phyloP scores from a whole-genome alignment of 225 moss, liverwort and hornwort genomes.

The Physcomitrium patens region DNA sequence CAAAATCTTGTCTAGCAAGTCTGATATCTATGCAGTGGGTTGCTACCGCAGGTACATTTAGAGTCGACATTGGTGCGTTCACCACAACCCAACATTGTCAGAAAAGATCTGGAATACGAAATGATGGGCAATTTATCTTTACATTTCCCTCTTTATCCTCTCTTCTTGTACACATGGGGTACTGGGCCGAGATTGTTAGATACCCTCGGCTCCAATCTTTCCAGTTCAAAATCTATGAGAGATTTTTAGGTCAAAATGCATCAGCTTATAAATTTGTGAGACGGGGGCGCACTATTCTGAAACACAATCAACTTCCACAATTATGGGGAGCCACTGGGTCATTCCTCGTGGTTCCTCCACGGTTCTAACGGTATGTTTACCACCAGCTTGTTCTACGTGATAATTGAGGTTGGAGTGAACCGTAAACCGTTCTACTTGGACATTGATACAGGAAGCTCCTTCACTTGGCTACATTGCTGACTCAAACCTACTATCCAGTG shows the following conservation, averaged over 20 bases:
- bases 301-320: background rate
- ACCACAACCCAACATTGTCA: background rate
- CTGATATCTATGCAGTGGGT: background rate
- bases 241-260: slow-evolving; percentile 8
- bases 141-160: background rate
- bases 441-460: slow-evolving; percentile 34
- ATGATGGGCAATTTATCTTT: background rate
- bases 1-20: background rate
- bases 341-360: slow-evolving; percentile 25
- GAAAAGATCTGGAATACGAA: slow-evolving; percentile 11
- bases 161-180: background rate
- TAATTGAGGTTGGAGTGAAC: slow-evolving; percentile 26
- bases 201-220: slow-evolving; percentile 8
- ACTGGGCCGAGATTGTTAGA: background rate
- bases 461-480: slow-evolving; percentile 36
- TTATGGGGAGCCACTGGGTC: slow-evolving; percentile 2
- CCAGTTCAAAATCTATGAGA: slow-evolving; percentile 34
- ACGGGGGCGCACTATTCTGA: slow-evolving; percentile 18
- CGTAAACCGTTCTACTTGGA: slow-evolving; percentile 29
- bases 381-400: slow-evolving; percentile 35
- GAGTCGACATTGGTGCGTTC: background rate
- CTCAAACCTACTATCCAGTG: slow-evolving; percentile 20
- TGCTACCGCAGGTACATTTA: slow-evolving; percentile 8
- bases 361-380: background rate
- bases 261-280: background rate